phyloP scores from a whole-genome alignment of 108 stramenopile species.

The Mediolabrus comicus region DNA sequence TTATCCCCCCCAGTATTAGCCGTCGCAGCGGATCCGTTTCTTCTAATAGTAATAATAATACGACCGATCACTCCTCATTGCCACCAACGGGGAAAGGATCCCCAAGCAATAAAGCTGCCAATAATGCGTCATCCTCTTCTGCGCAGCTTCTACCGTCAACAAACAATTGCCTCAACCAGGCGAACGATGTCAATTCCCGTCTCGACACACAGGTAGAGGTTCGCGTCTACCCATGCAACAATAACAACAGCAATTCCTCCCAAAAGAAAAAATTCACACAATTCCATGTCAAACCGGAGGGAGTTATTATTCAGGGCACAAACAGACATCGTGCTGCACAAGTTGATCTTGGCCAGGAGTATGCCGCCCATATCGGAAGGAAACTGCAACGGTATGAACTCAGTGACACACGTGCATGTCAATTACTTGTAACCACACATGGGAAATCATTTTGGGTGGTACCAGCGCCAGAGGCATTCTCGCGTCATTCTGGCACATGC shows the following conservation, averaged over 20 bases:
- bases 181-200: slow-evolving; percentile 76
- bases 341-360: slow-evolving; percentile 75
- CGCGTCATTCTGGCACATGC: slow-evolving; percentile 95
- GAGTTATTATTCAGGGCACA: slow-evolving; percentile 84
- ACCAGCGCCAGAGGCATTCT: slow-evolving; percentile 96
- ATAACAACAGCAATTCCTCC: slow-evolving; percentile 53
- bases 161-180: slow-evolving; percentile 69
- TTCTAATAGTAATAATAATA: neutral
- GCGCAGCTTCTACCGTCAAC: slow-evolving; percentile 4
- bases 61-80: neutral
- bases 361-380: slow-evolving; percentile 75
- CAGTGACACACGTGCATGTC: slow-evolving; percentile 85
- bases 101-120: neutral
- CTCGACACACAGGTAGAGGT: slow-evolving; percentile 88
- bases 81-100: neutral
- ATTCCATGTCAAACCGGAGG: slow-evolving; percentile 86
- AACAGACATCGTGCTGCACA: slow-evolving; percentile 60
- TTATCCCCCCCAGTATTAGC: slow-evolving; percentile 1
- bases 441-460: slow-evolving; percentile 89
- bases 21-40: neutral
- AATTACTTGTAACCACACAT: slow-evolving; percentile 88
- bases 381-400: slow-evolving; percentile 85
- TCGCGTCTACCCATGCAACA: slow-evolving; percentile 86
- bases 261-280: slow-evolving; percentile 80
- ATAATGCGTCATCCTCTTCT: neutral